Evolutionary conservation across 2,329 filamentous ascomycete species (phyloP).

Genomic region (Phoma herbarum): DNA sequence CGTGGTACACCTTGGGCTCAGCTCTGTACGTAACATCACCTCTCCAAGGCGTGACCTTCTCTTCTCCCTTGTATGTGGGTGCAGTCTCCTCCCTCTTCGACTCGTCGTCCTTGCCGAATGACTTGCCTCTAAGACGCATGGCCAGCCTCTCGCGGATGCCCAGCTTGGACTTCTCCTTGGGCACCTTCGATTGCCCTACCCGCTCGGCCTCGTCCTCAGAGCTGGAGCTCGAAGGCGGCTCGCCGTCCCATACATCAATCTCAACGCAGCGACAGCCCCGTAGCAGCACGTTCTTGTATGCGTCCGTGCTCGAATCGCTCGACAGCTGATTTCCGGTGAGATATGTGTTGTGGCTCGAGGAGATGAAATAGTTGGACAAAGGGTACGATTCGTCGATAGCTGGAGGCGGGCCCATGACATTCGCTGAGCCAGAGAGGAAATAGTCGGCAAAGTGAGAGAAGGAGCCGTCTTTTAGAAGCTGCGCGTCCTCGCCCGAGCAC

Average conservation of each 20-base stretch:
- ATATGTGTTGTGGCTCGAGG: constrained; percentile 94
- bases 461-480: constrained; percentile 42
- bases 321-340: constrained; percentile 85
- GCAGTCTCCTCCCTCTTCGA: constrained; percentile 16
- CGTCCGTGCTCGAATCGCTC: constrained; percentile 77
- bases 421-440: constrained; percentile 57
- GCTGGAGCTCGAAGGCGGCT: constrained; percentile 54
- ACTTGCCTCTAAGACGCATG: constrained; percentile 43
- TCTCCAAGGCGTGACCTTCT: constrained; percentile 42
- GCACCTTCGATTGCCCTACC: constrained; percentile 29
- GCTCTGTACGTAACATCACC: constrained; percentile 45
- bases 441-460: constrained; percentile 52
- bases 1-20: constrained; percentile 85
- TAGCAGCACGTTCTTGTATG: constrained; percentile 78
- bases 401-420: constrained; percentile 55
- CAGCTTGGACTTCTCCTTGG: constrained; percentile 40
- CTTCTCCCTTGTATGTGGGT: constrained; percentile 21
- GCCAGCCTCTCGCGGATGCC: constrained; percentile 49
- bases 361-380: constrained; percentile 91
- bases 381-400: constrained; percentile 70
- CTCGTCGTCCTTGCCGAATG: constrained; percentile 33
- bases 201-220: constrained; percentile 44
- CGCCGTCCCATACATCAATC: constrained; percentile 93
- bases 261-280: constrained; percentile 89
- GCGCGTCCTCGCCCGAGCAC: constrained; percentile 30